Evolutionary conservation across 2,329 filamentous ascomycete genomes (phyloP), one percentile per base, ranked within the genome.

Genomic region (Fusarium austroafricanum): DNA sequence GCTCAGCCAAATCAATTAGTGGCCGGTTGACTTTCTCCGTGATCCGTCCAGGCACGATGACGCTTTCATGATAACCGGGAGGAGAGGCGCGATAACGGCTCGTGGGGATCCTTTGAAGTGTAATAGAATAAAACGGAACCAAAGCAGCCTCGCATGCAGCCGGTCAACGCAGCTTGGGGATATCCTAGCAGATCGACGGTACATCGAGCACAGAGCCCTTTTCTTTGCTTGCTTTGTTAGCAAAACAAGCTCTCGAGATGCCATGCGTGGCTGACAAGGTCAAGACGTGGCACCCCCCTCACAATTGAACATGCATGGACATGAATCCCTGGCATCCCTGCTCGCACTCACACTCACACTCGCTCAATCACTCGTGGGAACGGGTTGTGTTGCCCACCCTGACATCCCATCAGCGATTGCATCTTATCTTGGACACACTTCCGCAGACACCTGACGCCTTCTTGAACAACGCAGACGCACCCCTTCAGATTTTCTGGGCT

Each of bases 121-220:
- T 52, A 44, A 4, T 11, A 31, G 38, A 40, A 15, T 10, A 15
- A 39, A 29, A 23, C 49, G 42, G 37, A 51, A 38, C 40, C 49
- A 52, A 43, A 61, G 42, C 51, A 45, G 63, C 66, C 61, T 64
- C 58, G 64, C 63, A 64, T 73, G 71, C 66, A 73, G 67, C 70
- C 71, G 72, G 71, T 75, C 72, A 74, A 61, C 21, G 57, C 55
- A 61, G 28, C 35, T 52, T 54, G 57, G 33, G 53, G 52, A 61
- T 64, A 56, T 58, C 55, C 53, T 58, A 40, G 50, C 47, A 57
- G 56, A 73, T 73, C 55, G 66, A 71, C 62, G 61, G 69, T 66
- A 63, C 69, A 63, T 65, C 37, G 26, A 52, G 64, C 51, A 60
- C 38, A 43, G 51, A 45, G 21, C 35, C n/a, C 26, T 40, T 45